A percentile compares a stretch with the other conserved stretches of the same genome.
phyloP scores from a whole-genome alignment of 331 rosid genomes.

The Pyrus hybrid region DNA sequence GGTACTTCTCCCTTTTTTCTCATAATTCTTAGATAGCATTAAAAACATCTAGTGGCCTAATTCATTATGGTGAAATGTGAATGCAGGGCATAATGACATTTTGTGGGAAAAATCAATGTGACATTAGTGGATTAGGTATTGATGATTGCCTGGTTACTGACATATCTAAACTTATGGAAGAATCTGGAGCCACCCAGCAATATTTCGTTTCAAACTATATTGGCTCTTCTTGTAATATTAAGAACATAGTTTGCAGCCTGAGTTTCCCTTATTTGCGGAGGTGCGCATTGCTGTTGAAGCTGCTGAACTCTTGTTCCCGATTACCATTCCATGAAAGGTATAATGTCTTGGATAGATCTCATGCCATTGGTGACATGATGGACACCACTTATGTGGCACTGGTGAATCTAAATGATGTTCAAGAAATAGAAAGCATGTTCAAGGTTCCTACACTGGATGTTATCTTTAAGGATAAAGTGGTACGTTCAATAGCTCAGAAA shows the following conservation, averaged over 20 bases:
- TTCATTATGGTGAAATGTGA: conserved; percentile 6
- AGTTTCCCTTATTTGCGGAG: conserved; percentile 85
- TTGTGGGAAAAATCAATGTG: conserved; percentile 36
- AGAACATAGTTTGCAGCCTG: conserved; percentile 50
- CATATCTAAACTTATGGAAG: conserved; percentile 45
- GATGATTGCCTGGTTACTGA: conserved; percentile 64
- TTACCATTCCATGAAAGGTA: conserved; percentile 61
- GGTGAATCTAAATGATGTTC: conserved; percentile 51
- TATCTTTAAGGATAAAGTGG: conserved; percentile 57
- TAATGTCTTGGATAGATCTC: conserved; percentile 37
- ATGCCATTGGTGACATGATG: conserved; percentile 33
- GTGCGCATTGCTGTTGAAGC: conserved; percentile 73
- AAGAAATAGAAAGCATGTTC: conserved; percentile 69
- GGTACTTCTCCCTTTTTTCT: neutral
- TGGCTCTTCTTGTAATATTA: conserved; percentile 43
- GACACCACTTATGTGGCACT: conserved; percentile 30
- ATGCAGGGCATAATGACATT: conserved; percentile 64
- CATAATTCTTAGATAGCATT: conserved; percentile 2
- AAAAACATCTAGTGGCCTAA: conserved; percentile 1
- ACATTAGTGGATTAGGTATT: conserved; percentile 32
- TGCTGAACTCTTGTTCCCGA: conserved; percentile 51
- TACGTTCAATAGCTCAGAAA: conserved; percentile 47
- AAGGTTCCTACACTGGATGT: conserved; percentile 68
- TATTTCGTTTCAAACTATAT: conserved; percentile 56
- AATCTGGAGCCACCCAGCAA: conserved; percentile 35